Percentiles rank a stretch among this genome's conserved stretches.
These are phyloP conservation scores for Vishniacozyma victoriae DNA, from an alignment of 768 basidiomycete species.

Conservation along the genomic window DNA sequence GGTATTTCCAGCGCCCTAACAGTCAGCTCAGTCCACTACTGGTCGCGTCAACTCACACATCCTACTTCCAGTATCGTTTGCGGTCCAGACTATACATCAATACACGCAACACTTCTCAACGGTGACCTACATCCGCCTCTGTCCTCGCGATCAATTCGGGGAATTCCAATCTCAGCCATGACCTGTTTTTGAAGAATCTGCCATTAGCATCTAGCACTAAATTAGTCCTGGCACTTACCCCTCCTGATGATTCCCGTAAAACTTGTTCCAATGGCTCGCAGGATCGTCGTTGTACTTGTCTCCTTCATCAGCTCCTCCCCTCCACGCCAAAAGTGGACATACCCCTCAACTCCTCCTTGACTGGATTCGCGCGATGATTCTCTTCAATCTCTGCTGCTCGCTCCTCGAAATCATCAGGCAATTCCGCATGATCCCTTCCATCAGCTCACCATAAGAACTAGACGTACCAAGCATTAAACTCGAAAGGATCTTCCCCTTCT, in stretches of 20 bases:
- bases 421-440: conserved; percentile 47
- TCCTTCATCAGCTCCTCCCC: background rate
- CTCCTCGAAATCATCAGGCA: conserved; percentile 64
- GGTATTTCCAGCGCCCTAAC: conserved; percentile 84
- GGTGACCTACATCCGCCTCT: conserved; percentile 56
- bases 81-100: conserved; percentile 62
- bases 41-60: conserved; percentile 54
- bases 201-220: background rate
- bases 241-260: conserved; percentile 70
- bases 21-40: background rate
- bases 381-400: conserved; percentile 63
- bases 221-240: conserved; percentile 15
- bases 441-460: background rate
- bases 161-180: conserved; percentile 96
- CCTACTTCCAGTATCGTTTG: conserved; percentile 78
- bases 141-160: conserved; percentile 73
- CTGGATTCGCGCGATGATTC: conserved; percentile 66
- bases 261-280: conserved; percentile 67
- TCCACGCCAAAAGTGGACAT: conserved; percentile 49
- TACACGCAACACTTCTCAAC: background rate
- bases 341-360: conserved; percentile 63
- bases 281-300: conserved; percentile 44
- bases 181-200: conserved; percentile 94
- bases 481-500: conserved; percentile 38
- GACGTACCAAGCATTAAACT: conserved; percentile 51